A percentile compares a stretch with the other conserved stretches of the same genome.
Evolutionary conservation across 2,329 filamentous ascomycete species (phyloP).

Genomic region (Aspergillus floridensis): DNA sequence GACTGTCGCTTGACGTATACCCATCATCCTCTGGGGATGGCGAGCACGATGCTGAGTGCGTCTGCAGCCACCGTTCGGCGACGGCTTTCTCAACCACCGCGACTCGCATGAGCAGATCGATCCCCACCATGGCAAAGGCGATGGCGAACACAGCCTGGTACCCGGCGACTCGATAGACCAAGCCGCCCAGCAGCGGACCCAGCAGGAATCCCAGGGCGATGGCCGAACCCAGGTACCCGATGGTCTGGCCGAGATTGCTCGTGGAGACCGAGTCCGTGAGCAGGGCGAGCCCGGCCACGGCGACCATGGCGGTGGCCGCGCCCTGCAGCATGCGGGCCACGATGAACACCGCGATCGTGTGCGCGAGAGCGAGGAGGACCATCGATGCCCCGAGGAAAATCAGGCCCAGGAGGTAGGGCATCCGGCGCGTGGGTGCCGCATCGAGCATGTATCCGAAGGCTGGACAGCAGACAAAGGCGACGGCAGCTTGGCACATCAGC

Average conservation of each 20-base stretch:
- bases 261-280: constrained; percentile 58
- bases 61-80: constrained; percentile 37
- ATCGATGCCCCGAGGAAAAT: constrained; percentile 54
- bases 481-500: constrained; percentile 29
- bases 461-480: constrained; percentile 28
- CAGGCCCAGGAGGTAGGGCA: constrained; percentile 59
- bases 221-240: constrained; percentile 58
- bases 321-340: constrained; percentile 58
- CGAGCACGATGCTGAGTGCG: constrained; percentile 30
- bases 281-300: constrained; percentile 59
- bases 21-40: constrained; percentile 13
- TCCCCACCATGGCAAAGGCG: constrained; percentile 51
- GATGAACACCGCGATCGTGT: constrained; percentile 48
- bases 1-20: neutral
- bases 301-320: constrained; percentile 57
- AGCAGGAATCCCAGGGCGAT: constrained; percentile 57
- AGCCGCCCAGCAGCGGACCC: constrained; percentile 58
- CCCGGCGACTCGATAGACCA: constrained; percentile 59
- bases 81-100: constrained; percentile 63
- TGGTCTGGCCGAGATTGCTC: constrained; percentile 59
- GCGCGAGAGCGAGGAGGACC: constrained; percentile 53
- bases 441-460: constrained; percentile 31
- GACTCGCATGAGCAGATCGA: constrained; percentile 61
- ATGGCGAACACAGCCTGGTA: constrained; percentile 59
- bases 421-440: constrained; percentile 45